Conservation (phyloP, 306 rosid genomes). For the Quercus engelmannii region DNA sequence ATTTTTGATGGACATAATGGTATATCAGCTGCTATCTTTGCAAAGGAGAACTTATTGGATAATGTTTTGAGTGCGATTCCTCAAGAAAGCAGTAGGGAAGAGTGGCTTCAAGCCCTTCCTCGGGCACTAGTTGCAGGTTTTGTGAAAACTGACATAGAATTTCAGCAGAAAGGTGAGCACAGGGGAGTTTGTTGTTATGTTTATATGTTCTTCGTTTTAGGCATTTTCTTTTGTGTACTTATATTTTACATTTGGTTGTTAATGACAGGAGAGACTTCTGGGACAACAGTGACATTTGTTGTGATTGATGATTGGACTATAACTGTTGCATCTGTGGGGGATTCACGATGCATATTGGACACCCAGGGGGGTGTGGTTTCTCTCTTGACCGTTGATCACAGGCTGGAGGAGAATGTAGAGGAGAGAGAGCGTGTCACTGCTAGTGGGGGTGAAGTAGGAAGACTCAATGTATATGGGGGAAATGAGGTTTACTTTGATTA, state of each 20-base stretch:
- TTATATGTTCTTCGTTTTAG: not conserved
- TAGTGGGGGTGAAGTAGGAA: constrained; percentile 99
- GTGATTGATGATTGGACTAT: constrained; percentile 93
- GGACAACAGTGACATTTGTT: constrained; percentile 97
- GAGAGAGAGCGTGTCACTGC: constrained; percentile 99
- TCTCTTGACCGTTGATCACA: constrained; percentile 92
- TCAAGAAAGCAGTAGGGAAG: constrained; percentile 81
- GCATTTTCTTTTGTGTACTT: constrained; percentile 9
- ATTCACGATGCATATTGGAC: constrained; percentile 96
- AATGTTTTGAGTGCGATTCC: constrained; percentile 94
- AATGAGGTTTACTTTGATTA: constrained; percentile 60
- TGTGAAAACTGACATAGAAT: constrained; percentile 96
- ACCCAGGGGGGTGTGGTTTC: constrained; percentile 92
- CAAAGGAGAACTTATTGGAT: constrained; percentile 71
- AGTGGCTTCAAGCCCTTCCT: constrained; percentile 95
- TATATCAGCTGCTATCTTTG: constrained; percentile 89
- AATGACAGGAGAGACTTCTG: constrained; percentile 91
- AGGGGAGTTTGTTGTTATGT: not conserved
- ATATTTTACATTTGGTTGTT: constrained; percentile 12
- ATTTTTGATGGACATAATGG: constrained; percentile 98
- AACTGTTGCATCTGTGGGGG: constrained; percentile 98
- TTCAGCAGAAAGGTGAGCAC: constrained; percentile 80
- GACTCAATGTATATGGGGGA: constrained; percentile 92
- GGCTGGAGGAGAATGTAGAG: constrained; percentile 92
- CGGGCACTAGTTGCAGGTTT: constrained; percentile 96